Base-by-base conservation (phyloP, 1,284 basidiomycete species). In the Volvariella surrecta region DNA sequence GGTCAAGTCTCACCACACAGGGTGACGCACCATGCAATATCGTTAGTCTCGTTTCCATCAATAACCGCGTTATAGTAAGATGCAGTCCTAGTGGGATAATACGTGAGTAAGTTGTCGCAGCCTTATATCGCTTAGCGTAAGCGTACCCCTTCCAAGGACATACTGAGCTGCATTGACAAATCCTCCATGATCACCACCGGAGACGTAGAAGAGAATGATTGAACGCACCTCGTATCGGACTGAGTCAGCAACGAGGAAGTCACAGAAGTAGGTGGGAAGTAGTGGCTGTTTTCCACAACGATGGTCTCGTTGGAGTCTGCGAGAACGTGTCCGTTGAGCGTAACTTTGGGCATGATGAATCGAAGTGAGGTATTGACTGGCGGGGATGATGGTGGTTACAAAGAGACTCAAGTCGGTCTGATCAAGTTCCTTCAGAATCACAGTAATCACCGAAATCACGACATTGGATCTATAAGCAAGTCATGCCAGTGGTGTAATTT, bases 141-240 rank as follows among this genome's bases (percentile, higher is more conserved):
- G 19, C 64, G 45, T 52, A 82, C 79, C 81, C 82, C 59, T 85
- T 84, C 77, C 79, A 80, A 2, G 70, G 62, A 53, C 82, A 84
- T 3, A 60, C 48, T 9, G 72, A 65, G 45, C 79, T 81, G 41
- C 7, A 44, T 22, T 20, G 10, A 34, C n/a, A 35, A n/a, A 38
- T 22, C 37, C 43, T 46, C 18, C 35, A 32, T 9, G n/a, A 32
- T 10, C 9, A 32, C n/a, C n/a, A n/a, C n/a, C n/a, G n/a, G n/a
- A n/a, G n/a, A 6, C 24, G 6, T 11, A 28, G 37, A 32, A 37
- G 28, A 20, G 41, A 31, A 45, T 10, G n/a, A 30, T 16, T 21
- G 11, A 32, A 51, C 65, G 51, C 53, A 79, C 72, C 61, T 66
- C 0, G 77, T 82, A 32, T 58, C 51, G 1, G 82, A 82, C 18